Conservation (phyloP, 169 alveolate genomes). For the Eimeria praecox region DNA sequence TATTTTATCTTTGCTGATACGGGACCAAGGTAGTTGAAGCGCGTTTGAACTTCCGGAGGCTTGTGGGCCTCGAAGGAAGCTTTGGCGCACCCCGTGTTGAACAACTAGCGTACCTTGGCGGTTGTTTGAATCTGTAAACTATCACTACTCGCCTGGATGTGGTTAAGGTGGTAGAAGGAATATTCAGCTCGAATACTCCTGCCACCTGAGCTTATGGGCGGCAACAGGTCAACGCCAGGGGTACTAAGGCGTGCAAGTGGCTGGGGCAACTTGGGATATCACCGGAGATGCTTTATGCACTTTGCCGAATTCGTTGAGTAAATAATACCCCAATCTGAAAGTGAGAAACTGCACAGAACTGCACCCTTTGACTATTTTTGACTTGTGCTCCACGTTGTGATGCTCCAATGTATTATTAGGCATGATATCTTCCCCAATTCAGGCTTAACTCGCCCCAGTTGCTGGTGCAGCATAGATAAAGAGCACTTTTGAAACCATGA, state of each 20-base stretch:
- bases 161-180: too few relatives aligned
- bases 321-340: too few relatives aligned
- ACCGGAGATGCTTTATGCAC: background rate
- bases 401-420: background rate
- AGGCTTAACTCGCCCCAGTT: background rate
- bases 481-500: background rate
- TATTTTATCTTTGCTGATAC: background rate
- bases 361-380: too few relatives aligned
- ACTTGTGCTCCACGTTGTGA: background rate
- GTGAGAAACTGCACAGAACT: too few relatives aligned
- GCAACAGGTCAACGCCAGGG: background rate
- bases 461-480: background rate
- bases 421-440: background rate
- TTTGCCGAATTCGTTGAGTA: background rate
- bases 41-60: background rate
- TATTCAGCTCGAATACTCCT: background rate
- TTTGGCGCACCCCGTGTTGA: too few relatives aligned
- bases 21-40: background rate
- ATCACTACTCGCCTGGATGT: background rate
- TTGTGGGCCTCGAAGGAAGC: too few relatives aligned
- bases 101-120: background rate
- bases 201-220: background rate
- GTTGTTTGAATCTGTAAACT: background rate
- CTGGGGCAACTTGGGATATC: background rate
- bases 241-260: background rate